A percentile compares a stretch with the other conserved stretches of the same genome.
phyloP scores from a whole-genome alignment of 257 asterid genomes.

The Avicennia marina region DNA sequence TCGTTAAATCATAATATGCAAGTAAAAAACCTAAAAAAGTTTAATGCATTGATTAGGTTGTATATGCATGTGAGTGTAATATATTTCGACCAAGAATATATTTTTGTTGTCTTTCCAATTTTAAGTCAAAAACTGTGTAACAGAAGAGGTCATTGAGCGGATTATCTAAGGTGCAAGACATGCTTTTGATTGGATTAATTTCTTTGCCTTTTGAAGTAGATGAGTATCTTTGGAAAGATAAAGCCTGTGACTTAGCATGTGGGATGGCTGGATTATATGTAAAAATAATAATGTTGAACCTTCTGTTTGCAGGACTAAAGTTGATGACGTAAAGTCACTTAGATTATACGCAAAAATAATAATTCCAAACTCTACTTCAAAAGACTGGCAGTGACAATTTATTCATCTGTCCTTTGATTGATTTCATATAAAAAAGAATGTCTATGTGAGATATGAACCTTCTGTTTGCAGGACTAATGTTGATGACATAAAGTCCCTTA shows the following conservation, averaged over 20 bases:
- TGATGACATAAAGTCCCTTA: conserved; percentile 67
- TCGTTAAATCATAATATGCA: no score
- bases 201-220: not conserved
- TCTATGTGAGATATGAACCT: conserved; percentile 8
- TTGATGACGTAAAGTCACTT: conserved; percentile 70
- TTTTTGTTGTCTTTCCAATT: no score
- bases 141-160: not conserved
- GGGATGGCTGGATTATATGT: not conserved
- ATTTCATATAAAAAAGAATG: not conserved
- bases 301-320: conserved; percentile 61
- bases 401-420: not conserved
- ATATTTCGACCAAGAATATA: no score
- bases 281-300: no score
- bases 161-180: not conserved
- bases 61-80: no score
- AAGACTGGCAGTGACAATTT: not conserved
- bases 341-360: no score
- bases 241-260: not conserved
- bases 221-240: not conserved
- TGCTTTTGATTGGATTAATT: not conserved
- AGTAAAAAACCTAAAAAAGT: no score
- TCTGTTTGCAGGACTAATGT: conserved; percentile 66
- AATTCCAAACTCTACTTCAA: no score
- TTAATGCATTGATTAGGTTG: no score
- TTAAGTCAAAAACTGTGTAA: not conserved